Evolutionary conservation across 306 rosid genomes (phyloP), one percentile per base, ranked within the genome.

Genomic region (Fagus crenata): DNA sequence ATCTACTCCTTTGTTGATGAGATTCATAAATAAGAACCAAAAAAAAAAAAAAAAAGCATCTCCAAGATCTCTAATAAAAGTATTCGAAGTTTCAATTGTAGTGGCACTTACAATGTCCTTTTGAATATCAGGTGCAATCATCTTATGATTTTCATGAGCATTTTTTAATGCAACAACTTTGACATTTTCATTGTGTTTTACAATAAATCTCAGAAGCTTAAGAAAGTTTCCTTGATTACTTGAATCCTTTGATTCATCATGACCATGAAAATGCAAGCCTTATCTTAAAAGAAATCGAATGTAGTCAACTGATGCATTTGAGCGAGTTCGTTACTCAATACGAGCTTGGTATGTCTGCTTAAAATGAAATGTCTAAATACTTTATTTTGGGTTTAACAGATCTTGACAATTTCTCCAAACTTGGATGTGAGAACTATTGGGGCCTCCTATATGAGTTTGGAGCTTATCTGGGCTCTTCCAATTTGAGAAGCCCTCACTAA

Each of bases 1-100:
- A 74, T 31, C 40, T 73, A 33, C 39, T 72, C 33, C 0, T 71
- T 61, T 31, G 51, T 55, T 7, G 73, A 71, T 49, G 77, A 72
- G n/a, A 22, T 43, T 79, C 37, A 14, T 72, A 8, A 65, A 65
- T 28, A 8, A 53, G 28, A 22, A 22, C n/a, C n/a, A 22, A 22
- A 0, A 22, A 22, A 22, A 22, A 22, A 22, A 22, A 22, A 13
- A 55, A 69, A 42, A 1, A 18, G 28, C 18, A 69, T 55, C 63
- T 32, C 39, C 18, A 56, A 80, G 31, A 12, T 74, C 63, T 17
- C 4, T 18, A 9, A 6, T 33, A 18, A 73, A 64, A 22, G 3
- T 13, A 35, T 12, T 53, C 0, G 49, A 6, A 11, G 55, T 36
- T 36, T 74, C 63, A 41, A 1, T 17, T 51, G 17, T 54, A 54